Conservation (phyloP, 768 basidiomycete genomes). For the Lepiota subincarnata region DNA sequence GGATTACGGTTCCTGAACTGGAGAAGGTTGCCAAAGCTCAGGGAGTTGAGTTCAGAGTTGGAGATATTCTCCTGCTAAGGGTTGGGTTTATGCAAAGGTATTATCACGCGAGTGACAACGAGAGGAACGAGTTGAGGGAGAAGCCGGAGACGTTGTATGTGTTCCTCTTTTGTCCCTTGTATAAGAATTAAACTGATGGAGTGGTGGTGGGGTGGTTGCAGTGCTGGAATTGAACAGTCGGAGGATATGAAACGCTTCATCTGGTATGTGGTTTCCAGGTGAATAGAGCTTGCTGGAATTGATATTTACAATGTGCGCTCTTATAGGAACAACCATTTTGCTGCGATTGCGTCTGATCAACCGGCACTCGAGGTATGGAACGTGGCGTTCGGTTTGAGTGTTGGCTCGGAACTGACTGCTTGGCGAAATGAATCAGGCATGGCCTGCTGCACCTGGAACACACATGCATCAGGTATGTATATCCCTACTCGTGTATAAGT, state of each 20-base stretch:
- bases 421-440: conserved; percentile 25
- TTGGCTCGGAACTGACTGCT: neutral
- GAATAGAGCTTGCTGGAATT: neutral
- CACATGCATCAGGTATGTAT: conserved; percentile 53
- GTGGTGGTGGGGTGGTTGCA: conserved; percentile 21
- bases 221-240: conserved; percentile 64
- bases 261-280: conserved; percentile 42
- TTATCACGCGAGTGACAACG: conserved; percentile 35
- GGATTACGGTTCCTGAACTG: conserved; percentile 50
- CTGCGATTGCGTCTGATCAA: conserved; percentile 65
- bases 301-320: neutral
- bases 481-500: neutral
- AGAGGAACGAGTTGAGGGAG: conserved; percentile 36
- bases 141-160: conserved; percentile 53
- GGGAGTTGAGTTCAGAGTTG: conserved; percentile 53
- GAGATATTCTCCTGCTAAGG: conserved; percentile 58
- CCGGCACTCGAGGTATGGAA: conserved; percentile 54
- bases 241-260: conserved; percentile 70
- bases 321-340: conserved; percentile 68
- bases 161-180: neutral
- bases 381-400: neutral
- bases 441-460: conserved; percentile 45
- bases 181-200: neutral
- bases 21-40: conserved; percentile 55
- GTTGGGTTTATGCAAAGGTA: conserved; percentile 63